A percentile compares a stretch with the other conserved stretches of the same genome.
Conservation (phyloP, 2,329 filamentous ascomycete genomes). For the Colletotrichum trifolii region DNA sequence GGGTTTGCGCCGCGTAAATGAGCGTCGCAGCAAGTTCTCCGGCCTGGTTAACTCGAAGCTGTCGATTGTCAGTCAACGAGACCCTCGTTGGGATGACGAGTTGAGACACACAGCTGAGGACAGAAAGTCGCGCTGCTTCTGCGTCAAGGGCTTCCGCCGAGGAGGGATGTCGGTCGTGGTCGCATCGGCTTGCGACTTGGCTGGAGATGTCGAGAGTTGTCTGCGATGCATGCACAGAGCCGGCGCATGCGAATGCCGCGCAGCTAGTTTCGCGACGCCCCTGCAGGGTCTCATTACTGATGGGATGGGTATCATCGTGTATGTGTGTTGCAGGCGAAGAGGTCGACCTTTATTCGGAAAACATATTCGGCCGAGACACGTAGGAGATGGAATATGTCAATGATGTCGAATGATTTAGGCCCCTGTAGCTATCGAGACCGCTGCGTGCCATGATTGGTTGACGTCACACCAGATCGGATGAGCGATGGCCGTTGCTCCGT, state of each 20-base stretch:
- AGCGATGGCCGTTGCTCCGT: constrained; percentile 23
- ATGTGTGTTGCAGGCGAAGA: neutral
- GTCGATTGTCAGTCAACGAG: constrained; percentile 13
- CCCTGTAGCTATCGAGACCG: constrained; percentile 6
- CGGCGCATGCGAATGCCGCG: constrained; percentile 7
- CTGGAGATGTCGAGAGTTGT: constrained; percentile 20
- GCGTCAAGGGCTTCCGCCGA: constrained; percentile 70
- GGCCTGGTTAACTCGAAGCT: constrained; percentile 95
- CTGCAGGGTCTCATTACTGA: constrained; percentile 16
- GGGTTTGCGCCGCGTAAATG: constrained; percentile 92
- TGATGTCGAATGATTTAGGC: constrained; percentile 34
- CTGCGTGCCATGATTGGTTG: constrained; percentile 28
- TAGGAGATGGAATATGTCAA: constrained; percentile 21
- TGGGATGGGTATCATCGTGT: constrained; percentile 29
- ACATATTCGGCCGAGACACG: constrained; percentile 19
- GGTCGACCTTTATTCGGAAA: neutral
- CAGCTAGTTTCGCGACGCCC: constrained; percentile 8
- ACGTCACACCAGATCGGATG: constrained; percentile 24
- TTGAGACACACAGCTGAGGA: constrained; percentile 71
- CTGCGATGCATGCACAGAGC: constrained; percentile 14
- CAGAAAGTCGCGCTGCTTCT: constrained; percentile 78
- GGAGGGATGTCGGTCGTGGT: constrained; percentile 3
- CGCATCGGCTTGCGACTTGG: constrained; percentile 26
- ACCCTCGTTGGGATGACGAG: constrained; percentile 9
- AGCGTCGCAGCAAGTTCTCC: constrained; percentile 96